These are phyloP conservation scores for Phytophthora quininea DNA, from an alignment of 352 stramenopile species.

Conservation along the genomic window DNA sequence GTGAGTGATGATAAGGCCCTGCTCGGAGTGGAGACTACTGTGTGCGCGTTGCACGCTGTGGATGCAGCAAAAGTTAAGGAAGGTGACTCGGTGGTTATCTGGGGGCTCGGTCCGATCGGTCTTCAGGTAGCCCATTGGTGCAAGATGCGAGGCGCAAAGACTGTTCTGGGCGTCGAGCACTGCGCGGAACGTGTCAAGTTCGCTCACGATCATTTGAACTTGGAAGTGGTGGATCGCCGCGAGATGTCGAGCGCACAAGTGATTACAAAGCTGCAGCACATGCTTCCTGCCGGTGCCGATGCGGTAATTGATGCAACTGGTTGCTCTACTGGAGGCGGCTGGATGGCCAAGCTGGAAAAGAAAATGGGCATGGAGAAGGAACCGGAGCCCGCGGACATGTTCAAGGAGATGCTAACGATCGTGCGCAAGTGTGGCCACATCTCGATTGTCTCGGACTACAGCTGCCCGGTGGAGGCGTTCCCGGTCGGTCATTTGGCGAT, in stretches of 20 bases:
- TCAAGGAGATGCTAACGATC: constrained; percentile 66
- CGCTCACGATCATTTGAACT: constrained; percentile 59
- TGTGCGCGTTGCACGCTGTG: constrained; percentile 63
- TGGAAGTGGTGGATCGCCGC: constrained; percentile 68
- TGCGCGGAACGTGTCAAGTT: constrained; percentile 57
- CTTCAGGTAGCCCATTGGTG: constrained; percentile 63
- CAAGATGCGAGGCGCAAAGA: constrained; percentile 68
- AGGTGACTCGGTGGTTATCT: constrained; percentile 65
- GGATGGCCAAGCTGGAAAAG: constrained; percentile 51
- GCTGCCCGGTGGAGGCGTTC: constrained; percentile 45
- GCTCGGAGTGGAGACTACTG: constrained; percentile 62
- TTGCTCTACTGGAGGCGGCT: constrained; percentile 36
- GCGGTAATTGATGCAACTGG: constrained; percentile 63
- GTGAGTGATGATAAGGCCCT: constrained; percentile 73
- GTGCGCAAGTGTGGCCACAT: constrained; percentile 66
- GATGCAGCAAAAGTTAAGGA: constrained; percentile 57
- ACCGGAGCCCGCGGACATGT: constrained; percentile 52
- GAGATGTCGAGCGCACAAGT: constrained; percentile 55
- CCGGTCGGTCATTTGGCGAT: constrained; percentile 66
- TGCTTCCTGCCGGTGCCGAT: constrained; percentile 59
- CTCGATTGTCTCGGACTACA: constrained; percentile 62
- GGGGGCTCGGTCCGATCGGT: constrained; percentile 68
- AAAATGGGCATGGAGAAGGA: constrained; percentile 55
- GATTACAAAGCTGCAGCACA: constrained; percentile 50
- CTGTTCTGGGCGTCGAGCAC: constrained; percentile 62